Evolutionary conservation across 305 asterid species (phyloP).

Genomic region (Fraxinus xanthoxyloides): DNA sequence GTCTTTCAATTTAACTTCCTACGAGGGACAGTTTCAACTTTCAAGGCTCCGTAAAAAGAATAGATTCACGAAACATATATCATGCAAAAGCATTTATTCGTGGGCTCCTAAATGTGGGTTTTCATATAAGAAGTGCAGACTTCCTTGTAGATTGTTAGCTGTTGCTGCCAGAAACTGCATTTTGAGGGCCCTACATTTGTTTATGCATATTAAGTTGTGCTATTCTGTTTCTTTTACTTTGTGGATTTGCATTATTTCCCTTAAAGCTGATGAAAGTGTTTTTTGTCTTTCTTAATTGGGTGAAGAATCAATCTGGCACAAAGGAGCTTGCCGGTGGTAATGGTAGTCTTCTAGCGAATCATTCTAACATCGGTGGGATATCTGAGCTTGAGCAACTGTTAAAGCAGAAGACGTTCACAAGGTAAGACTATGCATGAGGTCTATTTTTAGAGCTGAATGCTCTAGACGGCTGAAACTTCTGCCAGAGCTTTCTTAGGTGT

Average conservation of each 20-base stretch:
- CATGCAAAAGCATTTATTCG: background rate
- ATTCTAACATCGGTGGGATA: conserved; percentile 34
- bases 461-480: background rate
- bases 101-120: background rate
- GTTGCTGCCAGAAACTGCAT: background rate
- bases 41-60: background rate
- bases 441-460: background rate
- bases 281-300: conserved; percentile 21
- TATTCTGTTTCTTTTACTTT: conserved; percentile 9
- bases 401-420: conserved; percentile 69
- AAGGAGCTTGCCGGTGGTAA: conserved; percentile 34
- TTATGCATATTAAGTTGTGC: background rate
- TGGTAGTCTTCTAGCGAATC: conserved; percentile 29
- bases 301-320: conserved; percentile 42
- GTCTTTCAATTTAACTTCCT: background rate
- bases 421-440: conserved; percentile 36
- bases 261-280: background rate
- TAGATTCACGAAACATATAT: background rate
- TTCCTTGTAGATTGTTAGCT: background rate
- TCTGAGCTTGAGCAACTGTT: conserved; percentile 73
- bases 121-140: background rate
- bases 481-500: background rate
- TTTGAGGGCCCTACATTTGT: background rate
- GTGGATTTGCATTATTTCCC: background rate
- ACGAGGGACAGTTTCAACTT: background rate